phyloP scores from a whole-genome alignment of 345 rosid genomes.

The Physaria fendleri region DNA sequence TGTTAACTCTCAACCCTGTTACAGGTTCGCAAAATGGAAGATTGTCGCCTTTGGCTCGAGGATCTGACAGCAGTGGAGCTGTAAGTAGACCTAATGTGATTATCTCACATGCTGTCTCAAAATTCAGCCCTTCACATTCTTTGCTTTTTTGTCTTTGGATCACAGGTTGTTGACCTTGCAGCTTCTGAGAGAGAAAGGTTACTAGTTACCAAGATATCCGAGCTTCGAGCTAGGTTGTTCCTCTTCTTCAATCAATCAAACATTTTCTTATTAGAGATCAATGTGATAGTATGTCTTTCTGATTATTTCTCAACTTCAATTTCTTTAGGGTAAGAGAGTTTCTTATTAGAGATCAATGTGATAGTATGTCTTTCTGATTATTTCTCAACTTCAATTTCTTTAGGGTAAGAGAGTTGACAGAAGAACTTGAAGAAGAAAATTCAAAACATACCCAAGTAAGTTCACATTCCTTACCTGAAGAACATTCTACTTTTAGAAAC shows the following conservation, averaged over 20 bases:
- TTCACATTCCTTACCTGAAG: slow-evolving; percentile 9
- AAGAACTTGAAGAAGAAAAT: slow-evolving; percentile 65
- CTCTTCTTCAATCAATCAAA: background rate
- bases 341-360: too few species aligned
- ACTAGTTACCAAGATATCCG: slow-evolving; percentile 61
- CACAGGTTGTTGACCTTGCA: slow-evolving; percentile 55
- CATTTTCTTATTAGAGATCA: too few species aligned
- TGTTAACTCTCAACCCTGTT: slow-evolving; percentile 1
- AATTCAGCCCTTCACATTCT: too few species aligned
- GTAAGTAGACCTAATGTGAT: slow-evolving; percentile 33
- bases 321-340: slow-evolving; percentile 64
- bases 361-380: slow-evolving; percentile 8
- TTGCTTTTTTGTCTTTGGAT: background rate
- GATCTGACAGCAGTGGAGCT: slow-evolving; percentile 59
- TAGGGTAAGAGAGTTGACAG: slow-evolving; percentile 60
- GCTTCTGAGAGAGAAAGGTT: slow-evolving; percentile 63
- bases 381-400: slow-evolving; percentile 1
- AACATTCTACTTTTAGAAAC: background rate
- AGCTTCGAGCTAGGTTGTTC: slow-evolving; percentile 71
- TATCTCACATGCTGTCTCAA: too few species aligned
- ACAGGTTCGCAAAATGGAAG: slow-evolving; percentile 78
- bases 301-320: background rate
- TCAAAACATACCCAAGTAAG: slow-evolving; percentile 63
- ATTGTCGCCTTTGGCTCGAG: slow-evolving; percentile 64
- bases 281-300: slow-evolving; percentile 5